These are phyloP conservation scores for Globisporangium yorkense DNA, from an alignment of 352 stramenopile genomes.

Conservation along the genomic window DNA sequence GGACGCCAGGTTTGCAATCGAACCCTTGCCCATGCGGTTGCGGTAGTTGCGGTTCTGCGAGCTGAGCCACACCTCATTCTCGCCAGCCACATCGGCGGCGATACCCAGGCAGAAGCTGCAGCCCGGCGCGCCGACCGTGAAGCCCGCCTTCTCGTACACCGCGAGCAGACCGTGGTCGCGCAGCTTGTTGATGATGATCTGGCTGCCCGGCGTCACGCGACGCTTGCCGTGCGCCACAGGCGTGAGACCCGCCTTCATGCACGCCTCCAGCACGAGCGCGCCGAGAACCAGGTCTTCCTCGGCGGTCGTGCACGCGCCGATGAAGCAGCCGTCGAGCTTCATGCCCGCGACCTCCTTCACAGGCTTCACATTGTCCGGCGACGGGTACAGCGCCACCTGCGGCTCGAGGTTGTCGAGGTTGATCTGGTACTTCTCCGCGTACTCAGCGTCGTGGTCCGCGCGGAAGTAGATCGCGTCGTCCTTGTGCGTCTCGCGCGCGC, in stretches of 20 bases:
- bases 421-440: slow-evolving; percentile 76
- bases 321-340: slow-evolving; percentile 83
- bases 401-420: slow-evolving; percentile 59
- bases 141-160: slow-evolving; percentile 77
- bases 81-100: slow-evolving; percentile 69
- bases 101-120: slow-evolving; percentile 84
- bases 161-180: slow-evolving; percentile 65
- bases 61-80: slow-evolving; percentile 82
- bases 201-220: slow-evolving; percentile 54
- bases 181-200: slow-evolving; percentile 42
- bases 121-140: slow-evolving; percentile 65
- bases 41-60: slow-evolving; percentile 86
- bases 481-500: slow-evolving; percentile 54
- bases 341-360: slow-evolving; percentile 57
- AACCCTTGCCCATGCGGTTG: slow-evolving; percentile 83
- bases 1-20: slow-evolving; percentile 77
- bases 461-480: slow-evolving; percentile 79
- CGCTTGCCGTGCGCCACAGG: slow-evolving; percentile 52
- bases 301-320: slow-evolving; percentile 76
- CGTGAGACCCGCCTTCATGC: slow-evolving; percentile 61
- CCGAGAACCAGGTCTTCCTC: slow-evolving; percentile 80
- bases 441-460: slow-evolving; percentile 63
- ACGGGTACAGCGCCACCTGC: slow-evolving; percentile 75
- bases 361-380: slow-evolving; percentile 74
- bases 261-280: slow-evolving; percentile 70